Evolutionary conservation across 257 asterid species (phyloP), one percentile per base, ranked within the genome.

Genomic region (Solanum bulbocastanum): DNA sequence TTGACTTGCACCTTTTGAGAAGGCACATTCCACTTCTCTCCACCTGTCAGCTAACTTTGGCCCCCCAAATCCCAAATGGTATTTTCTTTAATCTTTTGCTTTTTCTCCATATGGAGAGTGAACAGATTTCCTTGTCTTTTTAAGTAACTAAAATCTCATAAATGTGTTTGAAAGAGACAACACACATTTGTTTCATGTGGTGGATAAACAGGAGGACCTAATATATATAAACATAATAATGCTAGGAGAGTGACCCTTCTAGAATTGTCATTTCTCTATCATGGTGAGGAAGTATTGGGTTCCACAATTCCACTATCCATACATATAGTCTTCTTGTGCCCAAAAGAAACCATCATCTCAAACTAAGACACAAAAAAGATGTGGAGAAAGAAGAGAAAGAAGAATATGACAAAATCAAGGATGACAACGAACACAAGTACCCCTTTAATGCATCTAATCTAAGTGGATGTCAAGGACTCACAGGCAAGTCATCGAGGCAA

Each of bases 51-150:
- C 85, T 22, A 83, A 44, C 88, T 68, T 84, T 88, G 30, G 11
- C 33, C 33, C 56, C 30, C 30, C 9, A 73, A 35, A 73, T 20
- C 8, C 82, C 82, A 15, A 9, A 10, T 62, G 76, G 40, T 12
- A 18, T 71, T 32, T 14, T 71, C 75, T 39, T 78, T 36, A 85
- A 30, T 72, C 10, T 36, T 65, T 83, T 62, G 60, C 8, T 75
- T 68, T 90, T 92, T 87, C 81, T 87, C 91, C 92, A 89, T 90
- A 88, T 91, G 93, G 90, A 73, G 88, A 79, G 83, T 82, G 91
- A 83, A 46, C 75, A 33, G 91, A 90, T 87, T 84, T 87, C 22
- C 65, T 42, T 15, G 84, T 42, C 65, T 42, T n/a, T n/a, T 18
- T 56, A 56, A 56, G 65, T 56, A 4, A 15, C 13, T 42, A 79